phyloP scores from a whole-genome alignment of 306 rosid genomes.

The Cicer arietinum region DNA sequence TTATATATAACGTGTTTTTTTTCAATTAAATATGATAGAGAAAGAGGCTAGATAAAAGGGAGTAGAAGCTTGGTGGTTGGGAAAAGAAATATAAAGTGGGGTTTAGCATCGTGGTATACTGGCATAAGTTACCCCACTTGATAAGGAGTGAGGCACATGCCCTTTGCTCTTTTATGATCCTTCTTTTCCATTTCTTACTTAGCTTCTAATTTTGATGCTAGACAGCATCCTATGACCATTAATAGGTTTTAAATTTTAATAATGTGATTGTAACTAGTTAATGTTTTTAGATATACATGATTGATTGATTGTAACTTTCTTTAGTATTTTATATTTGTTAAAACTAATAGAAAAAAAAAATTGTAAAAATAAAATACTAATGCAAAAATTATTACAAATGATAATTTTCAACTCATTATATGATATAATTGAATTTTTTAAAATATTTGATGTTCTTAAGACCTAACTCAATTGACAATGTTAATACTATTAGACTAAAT shows the following conservation, averaged over 20 bases:
- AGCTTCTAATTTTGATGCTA: constrained; percentile 20
- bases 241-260: constrained; percentile 6
- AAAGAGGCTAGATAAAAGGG: constrained; percentile 39
- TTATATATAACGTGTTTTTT: constrained; percentile 14
- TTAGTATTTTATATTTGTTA: no score
- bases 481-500: no score
- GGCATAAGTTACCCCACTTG: constrained; percentile 68
- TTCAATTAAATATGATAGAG: constrained; percentile 19
- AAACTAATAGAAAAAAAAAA: no score
- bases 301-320: neutral
- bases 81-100: constrained; percentile 56
- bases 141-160: constrained; percentile 72
- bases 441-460: no score
- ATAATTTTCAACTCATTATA: no score
- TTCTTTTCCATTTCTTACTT: neutral
- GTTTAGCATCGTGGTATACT: constrained; percentile 57
- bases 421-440: no score
- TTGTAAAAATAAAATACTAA: no score
- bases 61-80: constrained; percentile 42
- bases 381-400: no score
- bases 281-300: neutral
- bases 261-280: neutral
- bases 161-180: constrained; percentile 43
- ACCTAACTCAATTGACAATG: no score
- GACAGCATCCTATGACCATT: constrained; percentile 37